Conservation (phyloP, 2,329 filamentous ascomycete genomes). For the Tolypocladium album region DNA sequence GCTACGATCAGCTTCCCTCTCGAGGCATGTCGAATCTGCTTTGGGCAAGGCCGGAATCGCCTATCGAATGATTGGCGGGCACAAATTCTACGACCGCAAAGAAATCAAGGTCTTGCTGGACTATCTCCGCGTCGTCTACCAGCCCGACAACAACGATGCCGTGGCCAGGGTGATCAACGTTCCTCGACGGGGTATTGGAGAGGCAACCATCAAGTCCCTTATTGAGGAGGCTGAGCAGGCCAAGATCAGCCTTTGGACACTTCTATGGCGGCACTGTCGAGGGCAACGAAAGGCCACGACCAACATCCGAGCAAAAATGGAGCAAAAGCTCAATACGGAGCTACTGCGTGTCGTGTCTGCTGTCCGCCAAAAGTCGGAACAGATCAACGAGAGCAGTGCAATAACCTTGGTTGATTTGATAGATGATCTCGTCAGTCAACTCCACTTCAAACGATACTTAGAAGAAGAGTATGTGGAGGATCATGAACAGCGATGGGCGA, state of each 20-base stretch:
- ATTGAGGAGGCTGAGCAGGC: conserved; percentile 65
- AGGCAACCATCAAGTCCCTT: conserved; percentile 62
- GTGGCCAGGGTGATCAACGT: conserved; percentile 75
- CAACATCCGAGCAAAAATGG: conserved; percentile 37
- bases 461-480: conserved; percentile 62
- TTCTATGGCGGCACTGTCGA: conserved; percentile 49
- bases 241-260: conserved; percentile 62
- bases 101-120: conserved; percentile 84
- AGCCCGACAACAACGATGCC: conserved; percentile 80
- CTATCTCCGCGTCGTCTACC: conserved; percentile 76
- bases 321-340: conserved; percentile 41
- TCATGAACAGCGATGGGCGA: conserved; percentile 71
- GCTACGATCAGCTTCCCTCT: conserved; percentile 73
- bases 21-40: conserved; percentile 74
- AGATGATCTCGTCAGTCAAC: conserved; percentile 46
- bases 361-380: conserved; percentile 17
- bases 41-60: conserved; percentile 72
- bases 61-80: conserved; percentile 86
- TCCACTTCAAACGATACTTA: conserved; percentile 66
- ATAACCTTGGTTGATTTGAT: conserved; percentile 36
- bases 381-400: conserved; percentile 14
- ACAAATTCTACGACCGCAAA: conserved; percentile 81
- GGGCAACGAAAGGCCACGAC: conserved; percentile 36
- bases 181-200: conserved; percentile 71
- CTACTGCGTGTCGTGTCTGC: conserved; percentile 32